Conservation (phyloP, 108 stramenopile genomes). For the Stephanodiscus minutulus region DNA sequence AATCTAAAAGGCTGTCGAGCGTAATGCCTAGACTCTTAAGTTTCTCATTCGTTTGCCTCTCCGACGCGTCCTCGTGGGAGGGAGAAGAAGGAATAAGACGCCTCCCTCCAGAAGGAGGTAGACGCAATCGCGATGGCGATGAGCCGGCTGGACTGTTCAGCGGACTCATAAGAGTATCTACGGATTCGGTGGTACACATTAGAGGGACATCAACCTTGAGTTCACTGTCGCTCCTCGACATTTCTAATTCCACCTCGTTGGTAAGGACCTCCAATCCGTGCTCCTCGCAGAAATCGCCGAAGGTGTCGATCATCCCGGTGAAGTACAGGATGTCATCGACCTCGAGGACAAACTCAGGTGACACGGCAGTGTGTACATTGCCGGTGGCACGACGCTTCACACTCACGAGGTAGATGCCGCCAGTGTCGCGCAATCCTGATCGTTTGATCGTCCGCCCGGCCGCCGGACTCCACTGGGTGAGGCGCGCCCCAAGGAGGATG, state of each 20-base stretch:
- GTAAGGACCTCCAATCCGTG: conserved; percentile 76
- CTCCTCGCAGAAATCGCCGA: conserved; percentile 77
- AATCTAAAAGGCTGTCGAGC: conserved; percentile 11
- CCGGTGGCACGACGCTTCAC: conserved; percentile 79
- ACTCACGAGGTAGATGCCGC: conserved; percentile 72
- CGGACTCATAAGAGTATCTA: no score
- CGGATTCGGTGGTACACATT: not conserved
- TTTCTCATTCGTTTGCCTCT: not conserved
- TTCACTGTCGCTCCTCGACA: not conserved
- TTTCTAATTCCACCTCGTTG: conserved; percentile 46
- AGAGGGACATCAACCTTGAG: no score
- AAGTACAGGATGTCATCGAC: conserved; percentile 78
- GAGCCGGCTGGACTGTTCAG: no score
- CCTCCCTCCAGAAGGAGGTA: no score
- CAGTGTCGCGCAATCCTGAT: conserved; percentile 68
- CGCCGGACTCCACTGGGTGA: conserved; percentile 72
- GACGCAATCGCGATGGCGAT: no score
- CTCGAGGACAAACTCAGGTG: conserved; percentile 76
- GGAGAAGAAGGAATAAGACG: no score
- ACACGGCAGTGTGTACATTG: conserved; percentile 75
- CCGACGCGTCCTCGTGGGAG: not conserved
- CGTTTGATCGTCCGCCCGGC: conserved; percentile 64
- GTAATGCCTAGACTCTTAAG: conserved; percentile 1
- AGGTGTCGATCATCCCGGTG: conserved; percentile 75
- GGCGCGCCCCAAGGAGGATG: conserved; percentile 63